Evolutionary conservation across 305 asterid genomes (phyloP), one percentile per base, ranked within the genome.

Genomic region (Striga hermonthica): DNA sequence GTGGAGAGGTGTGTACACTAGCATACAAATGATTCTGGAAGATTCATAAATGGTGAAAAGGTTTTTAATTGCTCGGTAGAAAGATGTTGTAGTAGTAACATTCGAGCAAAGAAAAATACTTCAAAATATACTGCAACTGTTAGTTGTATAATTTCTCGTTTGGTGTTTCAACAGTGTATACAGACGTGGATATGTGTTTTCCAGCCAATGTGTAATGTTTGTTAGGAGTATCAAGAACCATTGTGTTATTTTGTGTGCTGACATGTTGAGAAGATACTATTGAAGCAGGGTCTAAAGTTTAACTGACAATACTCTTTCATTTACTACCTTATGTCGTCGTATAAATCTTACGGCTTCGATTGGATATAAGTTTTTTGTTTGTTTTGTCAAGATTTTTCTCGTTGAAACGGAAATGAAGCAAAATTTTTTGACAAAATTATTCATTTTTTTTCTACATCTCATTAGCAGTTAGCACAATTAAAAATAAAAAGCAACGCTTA

Each of bases 181-280:
- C 37, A 44, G 15, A 41, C 40, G 1, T 7, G 38, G 31, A 57
- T 7, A 45, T 13, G 7, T 57, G 62, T 57, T 57, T 57, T 37
- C 14, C 62, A n/a, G 62, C 43, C 22, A 57, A 22, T 22, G 31
- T 34, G 40, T 14, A 40, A n/a, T 56, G 61, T 9, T 9, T 15
- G 35, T 47, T 28, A 10, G 34, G 59, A 28, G 67, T 56, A 49
- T 53, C 31, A 60, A 28, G 69, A 54, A 14, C 59, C 37, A 28
- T 22, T 22, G 2, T 22, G 2, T 22, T 22, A 22, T 22, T 55
- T 43, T 62, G 47, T 44, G 13, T 52, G 61, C 39, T 39, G 15
- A 44, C 57, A 22, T 34, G 57, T 60, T 69, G 68, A 39, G 47
- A 60, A 35, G 35, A 48, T 59, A 58, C 34, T 9, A 56, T 45